Base-by-base conservation (phyloP, 2,329 filamentous ascomycete genomes). In the Beauveria scarabaeidicola region DNA sequence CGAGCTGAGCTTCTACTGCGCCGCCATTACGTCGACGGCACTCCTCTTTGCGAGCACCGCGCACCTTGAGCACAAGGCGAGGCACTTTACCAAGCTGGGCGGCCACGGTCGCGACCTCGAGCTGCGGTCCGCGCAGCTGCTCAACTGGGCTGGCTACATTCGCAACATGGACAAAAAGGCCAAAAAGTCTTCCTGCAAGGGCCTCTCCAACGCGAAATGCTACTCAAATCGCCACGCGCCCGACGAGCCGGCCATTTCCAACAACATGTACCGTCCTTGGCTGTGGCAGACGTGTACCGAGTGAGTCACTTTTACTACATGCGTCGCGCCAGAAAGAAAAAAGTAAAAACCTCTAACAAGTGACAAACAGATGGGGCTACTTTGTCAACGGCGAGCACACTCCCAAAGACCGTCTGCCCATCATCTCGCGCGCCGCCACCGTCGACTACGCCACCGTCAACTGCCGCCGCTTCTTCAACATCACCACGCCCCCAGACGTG, bases 341-440 rank as follows among this genome's bases (percentile, higher is more conserved):
- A 13, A 29, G 19, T 3, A n/a, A 9, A 41, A 7, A 9, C 1
- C 3, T 11, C 38, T 58, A 27, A 55, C 5, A 36, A 36, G 1
- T 52, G 60, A 61, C 19, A 10, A 43, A 51, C 15, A 81, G 84
- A 79, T 94, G 89, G 89, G 90, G 90, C 10, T 94, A 84, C 72
- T 83, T 92, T 53, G 82, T 87, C 64, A 90, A 88, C 0, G 90
- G 90, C 52, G 86, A 83, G 5, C 83, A 85, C 27, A 84, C 86
- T 0, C 90, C 90, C 0, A 66, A 74, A 0, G 75, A 82, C 61
- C 79, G 85, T 58, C 79, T 87, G 1, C 86, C 90, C 0, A 72
- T 95, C 6, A 77, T 94, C 53, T 93, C 90, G 1, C 86, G 90
- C 15, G 78, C 84, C 3, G 77, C 90, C 40, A 81, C 86, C 62